Evolutionary conservation across 257 asterid species (phyloP), one percentile per base, ranked within the genome.

Genomic region (Solanum ossicruentum): DNA sequence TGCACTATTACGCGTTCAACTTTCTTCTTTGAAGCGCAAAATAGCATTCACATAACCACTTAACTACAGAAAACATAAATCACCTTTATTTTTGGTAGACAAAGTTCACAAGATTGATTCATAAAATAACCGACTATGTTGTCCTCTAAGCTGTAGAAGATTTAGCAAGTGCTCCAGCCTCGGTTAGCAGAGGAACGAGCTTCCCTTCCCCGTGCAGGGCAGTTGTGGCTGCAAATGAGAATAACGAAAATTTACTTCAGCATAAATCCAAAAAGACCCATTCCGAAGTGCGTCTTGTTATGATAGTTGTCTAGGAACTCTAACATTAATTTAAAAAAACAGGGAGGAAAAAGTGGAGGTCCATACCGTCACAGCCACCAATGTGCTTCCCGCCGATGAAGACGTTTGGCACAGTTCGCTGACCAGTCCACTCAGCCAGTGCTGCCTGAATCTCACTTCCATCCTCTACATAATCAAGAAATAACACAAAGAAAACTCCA

Each of bases 311-410:
- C 17, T 39, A 67, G 21, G 2, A 32, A 3, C 16, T 78, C 52
- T 26, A 78, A 52, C 49, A 20, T 21, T 28, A 88, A 54, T 0
- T 0, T n/a, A 15, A 63, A 73, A 55, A 55, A 83, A 6, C 54
- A 18, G 21, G 79, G 54, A n/a, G 12, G 3, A 70, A 81, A 58
- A 60, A 51, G 20, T 54, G 57, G 39, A 77, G 69, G 60, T 8
- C 11, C 16, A 78, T 88, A 94, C 97, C 90, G 84, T 96, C 98
- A 73, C 98, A 96, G 41, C 99, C 98, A 83, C 99, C 99, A 80
- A 96, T 93, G 89, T 93, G 99, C 86, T 92, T 92, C 79, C 98
- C 98, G 43, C 94, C 93, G 6, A 96, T 91, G 84, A 96, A 96
- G 84, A 96, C 98, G 45, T 91, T 94, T 0, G 99, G 98, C 89